Conservation (phyloP, 768 basidiomycete genomes). For the Filobasidium wieringae region DNA sequence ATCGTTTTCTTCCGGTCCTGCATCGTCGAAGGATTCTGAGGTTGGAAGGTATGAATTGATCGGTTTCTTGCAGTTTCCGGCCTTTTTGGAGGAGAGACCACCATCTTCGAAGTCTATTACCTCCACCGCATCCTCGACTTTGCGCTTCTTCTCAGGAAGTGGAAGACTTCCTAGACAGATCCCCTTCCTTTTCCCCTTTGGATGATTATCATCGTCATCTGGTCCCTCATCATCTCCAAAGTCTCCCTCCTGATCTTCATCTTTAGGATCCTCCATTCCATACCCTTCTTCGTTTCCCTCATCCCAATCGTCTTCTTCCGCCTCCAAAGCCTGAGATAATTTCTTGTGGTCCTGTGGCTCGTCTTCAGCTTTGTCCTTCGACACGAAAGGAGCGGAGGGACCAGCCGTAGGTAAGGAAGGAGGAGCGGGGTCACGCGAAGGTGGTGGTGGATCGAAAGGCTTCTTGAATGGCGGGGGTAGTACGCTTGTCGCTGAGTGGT, state of each 20-base stretch:
- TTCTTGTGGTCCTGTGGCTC: conserved; percentile 7
- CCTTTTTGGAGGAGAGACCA: background rate
- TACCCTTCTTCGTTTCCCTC: conserved; percentile 60
- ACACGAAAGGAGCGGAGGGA: background rate
- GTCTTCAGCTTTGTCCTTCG: background rate
- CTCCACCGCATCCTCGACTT: background rate
- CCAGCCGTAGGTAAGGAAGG: background rate
- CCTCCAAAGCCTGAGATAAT: conserved; percentile 13
- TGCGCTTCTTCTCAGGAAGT: conserved; percentile 10
- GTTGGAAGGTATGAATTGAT: conserved; percentile 32
- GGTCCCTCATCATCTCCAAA: conserved; percentile 25
- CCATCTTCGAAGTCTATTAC: conserved; percentile 14
- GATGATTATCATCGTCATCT: background rate
- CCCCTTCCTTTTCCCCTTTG: no score
- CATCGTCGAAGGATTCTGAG: conserved; percentile 20
- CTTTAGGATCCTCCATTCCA: conserved; percentile 35
- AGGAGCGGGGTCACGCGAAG: background rate
- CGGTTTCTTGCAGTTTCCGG: conserved; percentile 16
- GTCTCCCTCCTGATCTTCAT: conserved; percentile 19
- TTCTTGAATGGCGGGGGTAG: background rate
- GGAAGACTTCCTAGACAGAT: background rate
- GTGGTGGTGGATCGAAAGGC: background rate
- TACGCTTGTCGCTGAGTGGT: background rate
- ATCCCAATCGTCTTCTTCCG: conserved; percentile 50
- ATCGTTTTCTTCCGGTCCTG: conserved; percentile 1